Evolutionary conservation across 2,329 filamentous ascomycete species (phyloP), one percentile per base, ranked within the genome.

Genomic region (Septoria petroselini): DNA sequence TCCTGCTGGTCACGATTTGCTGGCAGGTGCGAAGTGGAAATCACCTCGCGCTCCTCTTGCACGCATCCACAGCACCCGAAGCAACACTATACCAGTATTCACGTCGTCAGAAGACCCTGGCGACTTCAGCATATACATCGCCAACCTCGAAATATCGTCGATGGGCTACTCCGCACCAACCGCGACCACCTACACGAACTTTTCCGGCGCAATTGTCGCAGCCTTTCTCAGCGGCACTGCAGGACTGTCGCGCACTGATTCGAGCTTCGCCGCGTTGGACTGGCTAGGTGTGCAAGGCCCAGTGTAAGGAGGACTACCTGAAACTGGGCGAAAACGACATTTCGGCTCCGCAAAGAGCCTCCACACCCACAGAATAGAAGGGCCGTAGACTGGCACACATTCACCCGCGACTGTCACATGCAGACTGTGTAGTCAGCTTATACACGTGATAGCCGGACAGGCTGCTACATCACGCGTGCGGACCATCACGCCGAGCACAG

Each of bases 301-400:
- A 72, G 73, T 57, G 52, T 57, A 56, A 47, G 53, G 55, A 42
- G 30, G 34, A 31, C 38, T 14, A 47, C 73, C 71, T 77, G 72
- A 77, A 64, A 73, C 74, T 74, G 75, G 75, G 76, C 74, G 73
- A 73, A 75, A 75, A 60, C 53, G 37, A 48, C 23, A 43, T 42
- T 37, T 46, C 27, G 27, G 35, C 35, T 40, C 25, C 12, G 7
- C 14, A 25, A 47, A 30, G 35, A 47, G 43, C 25, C 43, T 17
- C 21, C 33, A 31, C 35, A 47, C 35, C 19, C 18, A 7, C 27
- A 30, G 9, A 27, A 27, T 27, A 23, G 27, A 47, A 39, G 43
- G 39, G 35, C 43, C 43, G 34, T 38, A 30, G n/a, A 31, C 33
- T 30, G 34, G 43, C 25, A 31, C 35, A 30, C 14, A 19, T 11